Conservation (phyloP, 179 eudicot genomes). For the Beta macrorhiza region DNA sequence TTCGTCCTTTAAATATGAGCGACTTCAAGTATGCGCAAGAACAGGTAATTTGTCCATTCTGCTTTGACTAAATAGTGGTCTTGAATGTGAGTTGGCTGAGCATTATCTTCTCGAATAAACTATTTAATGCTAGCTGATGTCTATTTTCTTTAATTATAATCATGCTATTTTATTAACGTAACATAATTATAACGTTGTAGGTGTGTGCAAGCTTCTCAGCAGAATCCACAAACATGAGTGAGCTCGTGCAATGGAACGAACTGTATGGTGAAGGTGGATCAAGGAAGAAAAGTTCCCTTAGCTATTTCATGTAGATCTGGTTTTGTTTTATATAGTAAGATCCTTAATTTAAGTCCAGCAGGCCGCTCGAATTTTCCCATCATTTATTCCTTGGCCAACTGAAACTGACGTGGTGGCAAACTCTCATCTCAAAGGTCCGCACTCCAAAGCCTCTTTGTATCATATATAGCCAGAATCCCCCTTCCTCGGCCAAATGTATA, state of each 20-base stretch:
- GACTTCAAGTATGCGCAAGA: constrained; percentile 70
- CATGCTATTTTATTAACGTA: neutral
- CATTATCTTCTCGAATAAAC: neutral
- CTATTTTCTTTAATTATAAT: neutral
- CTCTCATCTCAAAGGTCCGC: neutral
- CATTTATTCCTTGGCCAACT: constrained; percentile 16
- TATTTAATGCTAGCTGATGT: neutral
- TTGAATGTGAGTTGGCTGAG: neutral
- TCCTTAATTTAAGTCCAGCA: constrained; percentile 5
- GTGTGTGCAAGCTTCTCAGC: constrained; percentile 96
- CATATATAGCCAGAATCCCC: constrained; percentile 22
- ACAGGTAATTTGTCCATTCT: constrained; percentile 37
- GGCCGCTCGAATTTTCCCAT: constrained; percentile 28
- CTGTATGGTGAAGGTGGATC: constrained; percentile 94
- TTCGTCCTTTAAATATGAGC: constrained; percentile 56
- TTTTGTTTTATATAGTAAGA: constrained; percentile 23
- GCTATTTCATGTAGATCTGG: constrained; percentile 77
- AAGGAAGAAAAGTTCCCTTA: constrained; percentile 76
- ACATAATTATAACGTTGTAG: constrained; percentile 31
- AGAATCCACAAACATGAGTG: constrained; percentile 72
- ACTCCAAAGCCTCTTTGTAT: constrained; percentile 22
- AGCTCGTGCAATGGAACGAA: constrained; percentile 83
- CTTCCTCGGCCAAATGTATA: constrained; percentile 30
- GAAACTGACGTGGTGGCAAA: constrained; percentile 19
- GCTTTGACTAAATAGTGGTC: neutral